Conservation (phyloP, 2,329 filamentous ascomycete genomes). For the Diaporthe vaccinii region DNA sequence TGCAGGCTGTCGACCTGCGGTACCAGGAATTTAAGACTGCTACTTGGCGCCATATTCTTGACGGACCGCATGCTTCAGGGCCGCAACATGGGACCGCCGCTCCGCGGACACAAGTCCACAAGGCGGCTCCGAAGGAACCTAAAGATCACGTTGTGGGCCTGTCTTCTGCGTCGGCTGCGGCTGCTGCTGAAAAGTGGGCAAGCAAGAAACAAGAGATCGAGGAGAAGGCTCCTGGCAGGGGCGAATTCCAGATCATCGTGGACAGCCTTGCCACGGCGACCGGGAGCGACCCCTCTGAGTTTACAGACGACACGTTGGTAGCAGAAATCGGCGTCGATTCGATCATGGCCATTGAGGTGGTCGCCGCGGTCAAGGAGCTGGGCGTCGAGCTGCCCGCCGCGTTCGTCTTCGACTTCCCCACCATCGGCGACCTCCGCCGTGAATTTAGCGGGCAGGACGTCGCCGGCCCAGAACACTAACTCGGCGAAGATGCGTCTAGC, state of each 20-base stretch:
- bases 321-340: constrained; percentile 47
- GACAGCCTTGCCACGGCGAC: constrained; percentile 44
- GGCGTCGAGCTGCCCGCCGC: constrained; percentile 42
- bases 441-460: constrained; percentile 37
- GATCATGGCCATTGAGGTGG: constrained; percentile 47
- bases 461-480: background rate
- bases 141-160: background rate
- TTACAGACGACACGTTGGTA: constrained; percentile 43
- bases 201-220: background rate
- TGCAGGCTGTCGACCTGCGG: constrained; percentile 42
- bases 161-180: constrained; percentile 6
- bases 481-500: constrained; percentile 14
- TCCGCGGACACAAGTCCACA: background rate
- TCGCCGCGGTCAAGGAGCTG: constrained; percentile 44
- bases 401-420: constrained; percentile 43
- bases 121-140: background rate
- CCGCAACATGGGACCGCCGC: background rate
- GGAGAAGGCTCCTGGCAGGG: background rate
- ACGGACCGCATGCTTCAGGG: background rate
- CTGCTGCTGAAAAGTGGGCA: constrained; percentile 3
- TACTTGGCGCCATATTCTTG: background rate
- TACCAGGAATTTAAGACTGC: constrained; percentile 41
- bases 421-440: constrained; percentile 42
- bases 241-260: constrained; percentile 37
- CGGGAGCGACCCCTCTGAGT: constrained; percentile 42